phyloP scores from a whole-genome alignment of 768 basidiomycete genomes.

The Kwoniella dejecticola region DNA sequence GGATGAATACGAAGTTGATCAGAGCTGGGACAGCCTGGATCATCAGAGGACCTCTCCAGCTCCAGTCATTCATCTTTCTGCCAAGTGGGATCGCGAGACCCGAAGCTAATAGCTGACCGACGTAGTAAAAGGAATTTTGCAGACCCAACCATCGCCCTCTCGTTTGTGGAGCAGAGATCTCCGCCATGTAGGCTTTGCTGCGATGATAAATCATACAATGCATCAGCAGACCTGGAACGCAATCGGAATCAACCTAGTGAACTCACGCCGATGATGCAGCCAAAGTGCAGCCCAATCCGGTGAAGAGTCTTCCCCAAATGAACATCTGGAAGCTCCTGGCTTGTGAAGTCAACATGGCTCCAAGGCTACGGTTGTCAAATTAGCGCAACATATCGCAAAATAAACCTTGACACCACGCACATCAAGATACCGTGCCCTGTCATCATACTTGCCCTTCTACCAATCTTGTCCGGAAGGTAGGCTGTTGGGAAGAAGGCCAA shows the following conservation, averaged over 20 bases:
- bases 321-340: constrained; percentile 55
- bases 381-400: neutral
- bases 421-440: constrained; percentile 60
- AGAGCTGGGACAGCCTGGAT: constrained; percentile 61
- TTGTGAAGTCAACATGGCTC: constrained; percentile 61
- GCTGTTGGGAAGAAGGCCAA: constrained; percentile 48
- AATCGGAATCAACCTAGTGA: no score
- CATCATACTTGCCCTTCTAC: constrained; percentile 62
- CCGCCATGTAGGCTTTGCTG: constrained; percentile 61
- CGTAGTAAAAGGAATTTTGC: constrained; percentile 47
- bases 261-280: constrained; percentile 59
- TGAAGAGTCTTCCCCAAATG: constrained; percentile 61
- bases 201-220: no score
- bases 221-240: neutral
- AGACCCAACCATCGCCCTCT: constrained; percentile 63
- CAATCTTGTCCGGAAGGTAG: constrained; percentile 61
- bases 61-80: neutral
- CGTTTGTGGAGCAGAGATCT: constrained; percentile 61
- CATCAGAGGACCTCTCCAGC: constrained; percentile 59
- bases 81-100: constrained; percentile 32
- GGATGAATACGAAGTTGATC: constrained; percentile 60
- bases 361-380: constrained; percentile 42
- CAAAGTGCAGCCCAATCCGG: constrained; percentile 59
- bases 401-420: constrained; percentile 52
- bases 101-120: constrained; percentile 30